These are phyloP conservation scores for Aspergillus novofumigatus DNA, from an alignment of 2,329 filamentous ascomycete species.

Conservation along the genomic window DNA sequence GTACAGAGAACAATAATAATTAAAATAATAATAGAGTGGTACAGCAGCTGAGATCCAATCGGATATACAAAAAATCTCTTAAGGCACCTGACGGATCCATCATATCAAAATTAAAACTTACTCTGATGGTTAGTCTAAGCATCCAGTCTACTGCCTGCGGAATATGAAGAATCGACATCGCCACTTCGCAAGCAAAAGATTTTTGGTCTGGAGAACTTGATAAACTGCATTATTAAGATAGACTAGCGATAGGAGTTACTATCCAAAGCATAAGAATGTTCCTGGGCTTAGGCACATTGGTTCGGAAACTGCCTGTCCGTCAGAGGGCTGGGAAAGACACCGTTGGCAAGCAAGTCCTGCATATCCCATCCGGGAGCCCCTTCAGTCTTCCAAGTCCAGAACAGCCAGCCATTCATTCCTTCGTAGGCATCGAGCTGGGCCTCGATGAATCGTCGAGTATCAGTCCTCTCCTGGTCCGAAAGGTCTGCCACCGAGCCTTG, in stretches of 20 bases:
- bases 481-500: constrained; percentile 46
- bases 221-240: neutral
- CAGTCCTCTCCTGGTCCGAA: constrained; percentile 30
- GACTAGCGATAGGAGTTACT: neutral
- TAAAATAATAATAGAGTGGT: too few relatives aligned
- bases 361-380: constrained; percentile 48
- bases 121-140: too few relatives aligned
- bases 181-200: neutral
- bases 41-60: too few relatives aligned
- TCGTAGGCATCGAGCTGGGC: constrained; percentile 45
- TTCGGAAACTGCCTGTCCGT: constrained; percentile 29
- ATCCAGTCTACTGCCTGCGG: too few relatives aligned
- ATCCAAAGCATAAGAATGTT: neutral
- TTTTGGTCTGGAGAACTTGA: neutral
- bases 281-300: constrained; percentile 23
- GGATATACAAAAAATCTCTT: too few relatives aligned
- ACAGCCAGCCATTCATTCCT: constrained; percentile 42
- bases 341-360: constrained; percentile 38
- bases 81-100: too few relatives aligned
- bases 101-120: too few relatives aligned
- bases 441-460: constrained; percentile 43
- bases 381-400: constrained; percentile 51
- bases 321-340: constrained; percentile 47
- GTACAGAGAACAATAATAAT: too few relatives aligned
- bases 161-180: too few relatives aligned